phyloP scores from a whole-genome alignment of 73 alveolate species.

The Loxodes magnus region DNA sequence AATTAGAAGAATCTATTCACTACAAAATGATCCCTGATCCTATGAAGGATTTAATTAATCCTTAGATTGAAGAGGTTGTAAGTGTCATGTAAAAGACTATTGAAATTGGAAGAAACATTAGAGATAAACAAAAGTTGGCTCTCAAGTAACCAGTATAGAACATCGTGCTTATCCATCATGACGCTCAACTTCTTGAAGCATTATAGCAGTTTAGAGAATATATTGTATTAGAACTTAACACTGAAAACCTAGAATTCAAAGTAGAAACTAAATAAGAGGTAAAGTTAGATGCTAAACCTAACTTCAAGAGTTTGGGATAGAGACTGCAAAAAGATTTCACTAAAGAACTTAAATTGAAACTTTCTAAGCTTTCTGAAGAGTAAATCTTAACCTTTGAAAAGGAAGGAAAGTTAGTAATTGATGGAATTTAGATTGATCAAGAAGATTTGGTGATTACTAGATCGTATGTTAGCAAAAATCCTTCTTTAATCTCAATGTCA shows the following conservation, averaged over 20 bases:
- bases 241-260: constrained; percentile 47
- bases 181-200: constrained; percentile 53
- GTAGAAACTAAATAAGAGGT: constrained; percentile 64
- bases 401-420: constrained; percentile 55
- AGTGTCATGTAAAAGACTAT: constrained; percentile 69
- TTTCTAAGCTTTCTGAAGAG: constrained; percentile 35
- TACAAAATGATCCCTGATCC: constrained; percentile 76
- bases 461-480: constrained; percentile 58
- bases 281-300: constrained; percentile 60
- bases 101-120: constrained; percentile 83
- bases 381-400: constrained; percentile 40
- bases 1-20: constrained; percentile 79
- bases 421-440: constrained; percentile 40
- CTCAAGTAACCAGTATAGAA: constrained; percentile 82
- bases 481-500: constrained; percentile 44
- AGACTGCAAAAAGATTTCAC: constrained; percentile 44
- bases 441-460: constrained; percentile 42
- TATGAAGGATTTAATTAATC: constrained; percentile 68
- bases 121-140: constrained; percentile 83
- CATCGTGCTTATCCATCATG: constrained; percentile 52
- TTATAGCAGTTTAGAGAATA: constrained; percentile 47
- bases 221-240: constrained; percentile 85
- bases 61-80: constrained; percentile 65
- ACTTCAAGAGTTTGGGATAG: constrained; percentile 57
- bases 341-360: constrained; percentile 53